Evolutionary conservation across 2,329 filamentous ascomycete species (phyloP), one percentile per base, ranked within the genome.

Genomic region (Alternaria triticina): DNA sequence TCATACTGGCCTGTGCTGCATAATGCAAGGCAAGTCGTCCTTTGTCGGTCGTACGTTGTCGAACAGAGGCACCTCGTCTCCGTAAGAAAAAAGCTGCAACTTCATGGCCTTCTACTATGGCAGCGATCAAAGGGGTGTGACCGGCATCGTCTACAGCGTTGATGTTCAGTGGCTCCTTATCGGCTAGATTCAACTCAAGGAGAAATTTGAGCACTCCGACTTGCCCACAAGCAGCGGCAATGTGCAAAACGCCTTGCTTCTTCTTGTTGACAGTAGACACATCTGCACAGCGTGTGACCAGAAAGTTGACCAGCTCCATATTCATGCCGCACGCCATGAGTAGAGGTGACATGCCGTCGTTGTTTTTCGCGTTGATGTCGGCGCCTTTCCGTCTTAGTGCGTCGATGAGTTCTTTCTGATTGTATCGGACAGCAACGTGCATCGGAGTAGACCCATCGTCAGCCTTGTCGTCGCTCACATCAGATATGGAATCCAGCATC

Each of bases 301-400:
- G 56, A 15, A 62, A 43, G 4, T 49, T 23, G 1, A 69, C 43
- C 55, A 70, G 62, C 1, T 51, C 49, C 3, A 54, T 33, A 3
- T 44, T n/a, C 12, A 55, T 57, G 27, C 68, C 57, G 47, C 66
- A 67, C 9, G 66, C 64, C 1, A 69, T 6, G 5, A 72, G 59
- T 43, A 74, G 64, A 6, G 71, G 70, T 2, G 69, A 70, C 10
- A 59, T 49, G 7, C 67, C 67, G 25, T 50, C 51, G 10, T 56
- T 28, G 43, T 66, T 57, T 3, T 17, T 54, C 6, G 61, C 54
- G 43, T 73, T 65, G 17, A 73, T 61, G 52, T 70, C 52, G 15
- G 61, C 61, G n/a, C 84, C 20, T 85, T 86, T 20, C 83, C 96
- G 22, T 91, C 97, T 79, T 88, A 94, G 57, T 91, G 96, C 80